These are phyloP conservation scores for Penicillium sp. DNA, from an alignment of 2,329 filamentous ascomycete genomes.

Conservation along the genomic window DNA sequence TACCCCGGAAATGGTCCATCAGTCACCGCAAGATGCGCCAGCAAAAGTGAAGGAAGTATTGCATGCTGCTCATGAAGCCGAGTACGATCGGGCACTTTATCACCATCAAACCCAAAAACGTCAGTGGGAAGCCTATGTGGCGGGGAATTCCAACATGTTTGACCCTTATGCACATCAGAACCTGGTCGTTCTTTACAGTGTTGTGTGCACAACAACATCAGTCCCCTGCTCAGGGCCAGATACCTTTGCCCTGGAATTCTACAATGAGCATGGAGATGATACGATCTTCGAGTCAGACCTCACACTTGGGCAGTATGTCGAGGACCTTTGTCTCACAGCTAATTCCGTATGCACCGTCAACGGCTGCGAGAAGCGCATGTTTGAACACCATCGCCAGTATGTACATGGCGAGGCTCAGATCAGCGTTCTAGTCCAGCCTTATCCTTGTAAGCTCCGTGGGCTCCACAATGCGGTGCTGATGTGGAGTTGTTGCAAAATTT, in stretches of 20 bases:
- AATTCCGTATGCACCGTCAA: conserved; percentile 76
- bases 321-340: conserved; percentile 77
- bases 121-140: conserved; percentile 94
- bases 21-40: conserved; percentile 73
- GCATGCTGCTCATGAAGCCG: conserved; percentile 90
- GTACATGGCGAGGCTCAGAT: conserved; percentile 94
- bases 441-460: conserved; percentile 62
- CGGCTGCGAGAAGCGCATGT: conserved; percentile 83
- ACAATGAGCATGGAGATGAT: conserved; percentile 77
- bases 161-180: conserved; percentile 95
- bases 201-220: conserved; percentile 89
- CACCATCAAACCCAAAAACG: conserved; percentile 92
- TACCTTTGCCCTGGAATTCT: conserved; percentile 86
- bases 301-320: conserved; percentile 90
- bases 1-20: conserved; percentile 91
- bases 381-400: conserved; percentile 92
- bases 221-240: conserved; percentile 90
- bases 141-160: conserved; percentile 83
- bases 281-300: conserved; percentile 76
- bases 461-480: conserved; percentile 79
- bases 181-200: conserved; percentile 89
- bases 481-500: conserved; percentile 96
- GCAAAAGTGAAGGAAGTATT: conserved; percentile 89
- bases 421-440: conserved; percentile 82
- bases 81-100: conserved; percentile 92